phyloP scores from a whole-genome alignment of 1,284 basidiomycete species.

The Thelephora terrestris region DNA sequence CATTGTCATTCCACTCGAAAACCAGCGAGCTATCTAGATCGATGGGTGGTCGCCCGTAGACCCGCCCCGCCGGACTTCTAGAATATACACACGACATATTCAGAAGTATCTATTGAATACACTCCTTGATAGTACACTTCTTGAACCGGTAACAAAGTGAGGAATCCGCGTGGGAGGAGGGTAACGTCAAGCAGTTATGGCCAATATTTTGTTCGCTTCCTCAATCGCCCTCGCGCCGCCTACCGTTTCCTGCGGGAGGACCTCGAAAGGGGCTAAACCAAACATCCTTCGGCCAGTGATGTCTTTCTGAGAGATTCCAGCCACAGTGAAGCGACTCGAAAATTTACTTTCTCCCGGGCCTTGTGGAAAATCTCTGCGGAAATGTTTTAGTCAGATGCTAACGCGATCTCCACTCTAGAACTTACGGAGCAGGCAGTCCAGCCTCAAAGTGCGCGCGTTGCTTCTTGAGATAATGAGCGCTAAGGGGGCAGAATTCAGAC shows the following conservation, averaged over 20 bases:
- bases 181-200: no score
- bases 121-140: no score
- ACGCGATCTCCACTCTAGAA: constrained; percentile 6
- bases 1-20: no score
- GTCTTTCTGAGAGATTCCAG: constrained; percentile 27
- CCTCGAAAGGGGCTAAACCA: constrained; percentile 26
- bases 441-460: constrained; percentile 46
- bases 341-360: constrained; percentile 61
- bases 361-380: constrained; percentile 58
- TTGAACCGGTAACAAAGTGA: no score
- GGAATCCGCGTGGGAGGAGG: no score
- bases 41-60: no score
- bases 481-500: constrained; percentile 13
- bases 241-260: constrained; percentile 9
- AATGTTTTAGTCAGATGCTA: not conserved
- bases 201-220: constrained; percentile 14
- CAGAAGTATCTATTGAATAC: no score
- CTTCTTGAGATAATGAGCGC: constrained; percentile 49
- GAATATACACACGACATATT: no score
- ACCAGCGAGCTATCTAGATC: no score
- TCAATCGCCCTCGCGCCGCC: constrained; percentile 15
- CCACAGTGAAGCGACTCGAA: constrained; percentile 32
- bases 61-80: no score
- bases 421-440: constrained; percentile 52
- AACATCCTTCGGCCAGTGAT: constrained; percentile 23